Evolutionary conservation across 371 early-diverging fungal species (phyloP).

Genomic region (Furculomyces boomerangus): DNA sequence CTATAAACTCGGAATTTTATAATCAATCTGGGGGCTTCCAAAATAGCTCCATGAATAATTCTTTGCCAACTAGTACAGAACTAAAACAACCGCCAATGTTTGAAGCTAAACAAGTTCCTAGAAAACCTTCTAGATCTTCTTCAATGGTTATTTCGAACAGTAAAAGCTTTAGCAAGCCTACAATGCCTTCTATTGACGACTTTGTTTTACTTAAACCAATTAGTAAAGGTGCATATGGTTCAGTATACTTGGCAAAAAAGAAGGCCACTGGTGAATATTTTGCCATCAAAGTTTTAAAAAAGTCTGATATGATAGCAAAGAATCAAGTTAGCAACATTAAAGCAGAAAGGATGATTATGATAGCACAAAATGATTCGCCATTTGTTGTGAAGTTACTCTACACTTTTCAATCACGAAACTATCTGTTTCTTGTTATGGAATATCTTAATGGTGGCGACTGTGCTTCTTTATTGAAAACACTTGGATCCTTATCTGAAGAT

Average conservation of each 20-base stretch:
- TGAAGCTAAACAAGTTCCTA: too few species aligned
- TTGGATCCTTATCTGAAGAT: slow-evolving; percentile 57
- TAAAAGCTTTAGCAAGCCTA: slow-evolving; percentile 12
- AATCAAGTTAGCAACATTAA: slow-evolving; percentile 75
- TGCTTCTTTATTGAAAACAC: slow-evolving; percentile 69
- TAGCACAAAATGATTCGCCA: slow-evolving; percentile 68
- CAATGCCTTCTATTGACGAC: slow-evolving; percentile 57
- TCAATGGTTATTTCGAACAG: slow-evolving; percentile 1
- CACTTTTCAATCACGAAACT: slow-evolving; percentile 81
- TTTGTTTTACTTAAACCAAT: slow-evolving; percentile 77
- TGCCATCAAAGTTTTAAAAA: slow-evolving; percentile 84
- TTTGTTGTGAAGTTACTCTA: slow-evolving; percentile 87
- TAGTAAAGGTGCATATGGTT: slow-evolving; percentile 71
- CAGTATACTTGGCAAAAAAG: slow-evolving; percentile 69
- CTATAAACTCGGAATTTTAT: too few species aligned
- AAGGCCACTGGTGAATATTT: slow-evolving; percentile 67
- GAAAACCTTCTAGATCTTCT: neutral
- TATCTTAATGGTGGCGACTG: slow-evolving; percentile 95
- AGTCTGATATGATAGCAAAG: slow-evolving; percentile 77
- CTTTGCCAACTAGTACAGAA: too few species aligned
- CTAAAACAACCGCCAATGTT: too few species aligned
- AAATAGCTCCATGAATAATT: too few species aligned
- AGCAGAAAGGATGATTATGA: slow-evolving; percentile 79
- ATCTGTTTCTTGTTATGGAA: slow-evolving; percentile 87
- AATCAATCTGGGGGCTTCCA: too few species aligned